Base-by-base conservation (phyloP, 2,329 filamentous ascomycete species). In the Cladosporium sp. region DNA sequence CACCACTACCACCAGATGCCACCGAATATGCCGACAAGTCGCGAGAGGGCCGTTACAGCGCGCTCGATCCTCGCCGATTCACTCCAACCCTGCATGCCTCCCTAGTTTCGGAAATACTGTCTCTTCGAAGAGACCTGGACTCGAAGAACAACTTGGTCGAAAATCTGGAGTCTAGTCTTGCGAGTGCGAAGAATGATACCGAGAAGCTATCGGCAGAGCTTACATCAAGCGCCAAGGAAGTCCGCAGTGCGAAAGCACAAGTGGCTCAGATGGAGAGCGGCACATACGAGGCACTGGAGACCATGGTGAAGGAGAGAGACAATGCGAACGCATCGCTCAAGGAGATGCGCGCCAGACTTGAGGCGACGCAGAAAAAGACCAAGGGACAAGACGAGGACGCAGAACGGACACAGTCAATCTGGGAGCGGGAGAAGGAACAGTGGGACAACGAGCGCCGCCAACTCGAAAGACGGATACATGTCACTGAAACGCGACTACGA, bases 81-180 rank as follows among this genome's bases (percentile, higher is more conserved):
- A 98, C 93, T 0, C 93, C 93, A 1, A 97, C 91, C 0, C 73
- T 98, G 9, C 93, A 97, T 67, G 93, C 93, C 7, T 96, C 88
- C 43, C 74, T 98, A 6, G 92, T 98, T 1, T 92, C 92, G 0
- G 93, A 98, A 67, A 98, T 98, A 55, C 74, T 98, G 33, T 82
- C 84, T 2, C 72, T 98, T 43, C 83, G 91, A 18, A 79, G 93
- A 51, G 93, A 98, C 57, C 82, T 97, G 55, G 93, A 98, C 64
- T 88, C 87, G 36, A 96, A 95, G 69, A 80, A 85, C 38, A 88
- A 83, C 60, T 79, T 89, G 47, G 95, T 98, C 49, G 91, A 96
- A 64, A 83, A 80, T 47, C 75, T 98, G 13, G 93, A 98, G 69
- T 74, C 78, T 1, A 83, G 78, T 20, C 72, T 98, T 29, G 83